Evolutionary conservation across 306 rosid genomes (phyloP).

Genomic region (Crotalaria pallida): DNA sequence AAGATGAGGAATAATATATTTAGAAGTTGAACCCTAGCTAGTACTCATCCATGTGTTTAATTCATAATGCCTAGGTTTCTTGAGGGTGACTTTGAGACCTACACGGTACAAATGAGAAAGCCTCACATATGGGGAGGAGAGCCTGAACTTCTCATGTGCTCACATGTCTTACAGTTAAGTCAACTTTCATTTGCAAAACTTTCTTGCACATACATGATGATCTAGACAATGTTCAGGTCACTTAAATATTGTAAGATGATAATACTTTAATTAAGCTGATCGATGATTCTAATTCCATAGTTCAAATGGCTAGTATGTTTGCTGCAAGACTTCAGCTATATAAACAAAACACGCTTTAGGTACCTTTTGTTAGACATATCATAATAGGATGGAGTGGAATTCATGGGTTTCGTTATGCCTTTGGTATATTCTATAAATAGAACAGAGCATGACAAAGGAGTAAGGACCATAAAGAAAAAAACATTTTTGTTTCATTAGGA

Average conservation of each 20-base stretch:
- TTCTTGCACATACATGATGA: neutral
- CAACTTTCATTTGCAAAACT: neutral
- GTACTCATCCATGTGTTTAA: neutral
- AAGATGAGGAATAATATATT: too few relatives aligned
- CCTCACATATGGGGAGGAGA: conserved; percentile 85
- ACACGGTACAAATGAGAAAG: conserved; percentile 62
- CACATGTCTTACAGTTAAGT: conserved; percentile 69
- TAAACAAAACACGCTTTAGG: neutral
- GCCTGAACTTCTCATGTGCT: conserved; percentile 84
- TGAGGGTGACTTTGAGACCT: conserved; percentile 70
- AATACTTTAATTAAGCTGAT: neutral
- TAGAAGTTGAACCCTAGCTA: neutral
- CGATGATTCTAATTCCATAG: neutral
- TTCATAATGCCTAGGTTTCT: conserved; percentile 51
- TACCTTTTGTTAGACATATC: too few relatives aligned
- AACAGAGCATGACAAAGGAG: too few relatives aligned
- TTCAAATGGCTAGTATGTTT: neutral
- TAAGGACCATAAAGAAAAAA: too few relatives aligned
- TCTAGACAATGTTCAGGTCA: neutral
- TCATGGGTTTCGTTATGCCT: too few relatives aligned
- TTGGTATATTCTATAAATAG: too few relatives aligned
- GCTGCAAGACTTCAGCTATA: neutral
- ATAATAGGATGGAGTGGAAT: too few relatives aligned
- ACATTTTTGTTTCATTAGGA: too few relatives aligned
- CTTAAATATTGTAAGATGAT: neutral